Evolutionary conservation across 176 grass and related monocot species (phyloP), one percentile per base, ranked within the genome.

Genomic region (Aegilops tauschii): DNA sequence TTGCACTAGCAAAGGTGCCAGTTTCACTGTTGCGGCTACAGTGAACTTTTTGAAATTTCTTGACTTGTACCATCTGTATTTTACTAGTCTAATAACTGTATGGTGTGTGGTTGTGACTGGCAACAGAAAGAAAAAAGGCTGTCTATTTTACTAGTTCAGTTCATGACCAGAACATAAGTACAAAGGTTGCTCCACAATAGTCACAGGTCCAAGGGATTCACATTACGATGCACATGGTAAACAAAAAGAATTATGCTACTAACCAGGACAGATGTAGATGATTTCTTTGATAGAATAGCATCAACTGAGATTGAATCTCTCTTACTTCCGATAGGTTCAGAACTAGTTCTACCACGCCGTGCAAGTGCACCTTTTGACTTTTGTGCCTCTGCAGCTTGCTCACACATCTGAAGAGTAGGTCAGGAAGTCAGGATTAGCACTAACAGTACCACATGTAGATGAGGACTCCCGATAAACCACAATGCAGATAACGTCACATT

Each of bases 301-400:
- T 96, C 94, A 44, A 98, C 90, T 86, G 97, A 94, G 75, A 98
- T 86, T 40, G 97, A 93, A 80, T 98, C 94, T 77, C 92, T 94
- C 67, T 52, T 92, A 78, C 83, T 91, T 82, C 92, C 89, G 54
- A 85, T 86, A 69, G 88, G 77, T 84, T 96, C 94, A 64, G 94
- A 98, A 65, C 76, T 92, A 85, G 87, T 89, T 98, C 92, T 94
- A 82, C 90, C 91, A 90, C 97, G 95, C 77, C 94, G 83, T 50
- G 87, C 86, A 83, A 89, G 83, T 66, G 87, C 10, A 74, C 94
- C 92, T 94, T 98, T 98, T 77, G 90, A 94, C 69, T 92, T 98
- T 42, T 96, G 94, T 9, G 93, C 93, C 83, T 98, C 97, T 34
- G 94, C 92, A 58, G 94, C 90, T 94, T 98, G 90, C 52, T 98